These are phyloP conservation scores for Raphanus sativus DNA, from an alignment of 345 rosid species.

Conservation along the genomic window DNA sequence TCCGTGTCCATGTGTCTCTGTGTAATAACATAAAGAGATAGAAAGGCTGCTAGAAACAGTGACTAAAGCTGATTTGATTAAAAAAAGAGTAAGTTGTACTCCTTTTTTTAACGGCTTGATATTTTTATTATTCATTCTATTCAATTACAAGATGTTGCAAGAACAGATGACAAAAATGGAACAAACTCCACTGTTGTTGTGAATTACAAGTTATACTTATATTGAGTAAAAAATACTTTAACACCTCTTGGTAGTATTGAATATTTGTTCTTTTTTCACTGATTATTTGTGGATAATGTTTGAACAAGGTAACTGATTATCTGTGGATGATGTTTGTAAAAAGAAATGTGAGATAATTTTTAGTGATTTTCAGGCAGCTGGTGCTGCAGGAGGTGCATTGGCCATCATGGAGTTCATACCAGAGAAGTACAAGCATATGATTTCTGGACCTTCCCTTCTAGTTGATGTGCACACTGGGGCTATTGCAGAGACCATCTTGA, in stretches of 20 bases:
- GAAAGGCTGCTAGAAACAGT: not conserved
- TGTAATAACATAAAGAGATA: not conserved
- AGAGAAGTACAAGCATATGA: conserved; percentile 69
- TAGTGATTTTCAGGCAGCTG: conserved; percentile 68
- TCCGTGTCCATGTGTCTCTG: conserved; percentile 18
- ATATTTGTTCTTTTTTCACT: not conserved
- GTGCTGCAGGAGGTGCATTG: conserved; percentile 89
- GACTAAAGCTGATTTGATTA: conserved; percentile 8
- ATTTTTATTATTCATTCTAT: too few relatives aligned
- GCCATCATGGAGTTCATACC: conserved; percentile 83
- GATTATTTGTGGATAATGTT: not conserved
- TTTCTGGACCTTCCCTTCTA: conserved; percentile 73
- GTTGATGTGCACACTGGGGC: conserved; percentile 94
- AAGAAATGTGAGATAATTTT: not conserved
- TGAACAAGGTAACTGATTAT: too few relatives aligned
- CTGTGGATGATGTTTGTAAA: not conserved
- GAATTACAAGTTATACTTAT: not conserved
- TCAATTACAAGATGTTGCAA: too few relatives aligned
- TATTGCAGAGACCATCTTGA: conserved; percentile 81
- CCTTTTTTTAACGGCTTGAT: not conserved
- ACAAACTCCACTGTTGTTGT: too few relatives aligned
- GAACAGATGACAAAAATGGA: too few relatives aligned
- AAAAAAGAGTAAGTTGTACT: not conserved
- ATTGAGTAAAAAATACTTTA: not conserved
- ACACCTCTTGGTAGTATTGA: not conserved